A percentile compares a stretch with the other conserved stretches of the same genome.
These are phyloP conservation scores for Tylopilus intermedius DNA, from an alignment of 768 basidiomycete genomes.

Conservation along the genomic window DNA sequence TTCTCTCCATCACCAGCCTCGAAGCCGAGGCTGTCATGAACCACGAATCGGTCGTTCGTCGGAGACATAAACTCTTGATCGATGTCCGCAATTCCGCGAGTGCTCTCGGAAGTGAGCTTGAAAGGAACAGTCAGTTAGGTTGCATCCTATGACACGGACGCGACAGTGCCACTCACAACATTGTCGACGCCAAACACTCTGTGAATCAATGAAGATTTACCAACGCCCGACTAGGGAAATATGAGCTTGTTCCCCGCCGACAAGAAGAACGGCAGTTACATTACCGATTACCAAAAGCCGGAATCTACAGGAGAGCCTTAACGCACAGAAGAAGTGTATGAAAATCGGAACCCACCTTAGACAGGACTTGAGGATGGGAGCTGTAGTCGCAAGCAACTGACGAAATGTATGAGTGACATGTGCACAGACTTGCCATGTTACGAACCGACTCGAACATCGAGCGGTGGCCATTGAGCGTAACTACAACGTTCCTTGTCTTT, in stretches of 20 bases:
- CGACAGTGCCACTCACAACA: constrained; percentile 5
- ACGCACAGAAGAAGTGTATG: too few species aligned
- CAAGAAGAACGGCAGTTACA: neutral
- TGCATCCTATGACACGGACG: neutral
- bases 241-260: neutral
- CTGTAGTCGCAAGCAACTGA: constrained; percentile 7
- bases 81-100: constrained; percentile 10
- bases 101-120: constrained; percentile 1
- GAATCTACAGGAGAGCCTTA: constrained; percentile 2
- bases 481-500: constrained; percentile 5
- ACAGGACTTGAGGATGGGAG: constrained; percentile 9
- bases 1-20: constrained; percentile 10
- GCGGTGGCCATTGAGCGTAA: constrained; percentile 1
- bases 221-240: constrained; percentile 10
- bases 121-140: neutral
- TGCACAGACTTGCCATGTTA: neutral
- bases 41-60: constrained; percentile 11
- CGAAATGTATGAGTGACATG: neutral
- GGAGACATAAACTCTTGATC: constrained; percentile 12
- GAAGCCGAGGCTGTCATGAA: constrained; percentile 18
- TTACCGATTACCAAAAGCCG: constrained; percentile 16
- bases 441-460: neutral
- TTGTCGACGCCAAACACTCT: constrained; percentile 10
- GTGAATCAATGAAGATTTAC: constrained; percentile 11
- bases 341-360: neutral